Base-by-base conservation (phyloP, 2,329 filamentous ascomycete species). In the Hymenoscyphus infarciens region DNA sequence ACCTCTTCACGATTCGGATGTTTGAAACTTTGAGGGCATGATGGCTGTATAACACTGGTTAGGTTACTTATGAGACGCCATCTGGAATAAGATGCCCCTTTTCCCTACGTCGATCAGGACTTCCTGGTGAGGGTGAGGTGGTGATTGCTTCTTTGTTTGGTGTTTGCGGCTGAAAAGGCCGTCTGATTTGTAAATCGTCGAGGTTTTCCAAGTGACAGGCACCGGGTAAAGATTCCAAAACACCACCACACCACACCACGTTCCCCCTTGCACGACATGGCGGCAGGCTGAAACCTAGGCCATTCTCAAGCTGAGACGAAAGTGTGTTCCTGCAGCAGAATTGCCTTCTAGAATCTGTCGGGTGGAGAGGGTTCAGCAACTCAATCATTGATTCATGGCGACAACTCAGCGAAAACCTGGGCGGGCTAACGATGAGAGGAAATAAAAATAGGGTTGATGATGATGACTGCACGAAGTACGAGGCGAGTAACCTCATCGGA, bases 111-210 rank as follows among this genome's bases (percentile, higher is more conserved):
- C 56, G 56, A 57, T 57, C 56, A 27, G 25, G 7, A n/a, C 35
- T 25, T 25, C 31, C 19, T 25, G 10, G 42, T 49, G 19, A 49
- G 33, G 33, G 13, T 1, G 33, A 35, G 31, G 10, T 22, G n/a
- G n/a, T 49, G 42, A 49, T 49, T 49, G 42, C 42, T 25, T 49
- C n/a, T 49, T 49, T 49, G 42, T 49, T 49, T 49, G 19, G 10
- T 49, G 42, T 49, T 49, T 49, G n/a, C 7, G 16, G 42, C 25
- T 11, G n/a, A 49, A 22, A 49, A 49, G 1, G 1, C 56, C 15
- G 35, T 57, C 56, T 11, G 38, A 59, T 49, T 59, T 59, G 57
- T n/a, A n/a, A n/a, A n/a, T n/a, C n/a, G n/a, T 16, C 22, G 25
- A 13, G 29, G n/a, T 31, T 39, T 59, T 59, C 42, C 7, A 49